phyloP scores from a whole-genome alignment of 352 stramenopile genomes.

The Globisporangium recalcitrans region DNA sequence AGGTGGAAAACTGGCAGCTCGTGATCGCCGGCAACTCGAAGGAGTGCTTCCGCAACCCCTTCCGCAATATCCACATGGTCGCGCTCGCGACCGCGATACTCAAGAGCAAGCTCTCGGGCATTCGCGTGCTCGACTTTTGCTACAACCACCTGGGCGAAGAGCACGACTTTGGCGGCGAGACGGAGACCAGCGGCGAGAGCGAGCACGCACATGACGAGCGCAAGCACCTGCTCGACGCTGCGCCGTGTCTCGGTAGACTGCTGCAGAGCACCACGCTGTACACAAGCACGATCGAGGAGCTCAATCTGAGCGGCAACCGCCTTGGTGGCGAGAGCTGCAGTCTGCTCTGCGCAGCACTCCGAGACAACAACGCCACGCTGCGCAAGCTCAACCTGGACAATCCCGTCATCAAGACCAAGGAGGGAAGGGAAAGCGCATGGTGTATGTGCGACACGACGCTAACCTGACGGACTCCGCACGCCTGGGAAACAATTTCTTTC shows the following conservation, averaged over 20 bases:
- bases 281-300: conserved; percentile 38
- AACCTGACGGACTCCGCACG: not conserved
- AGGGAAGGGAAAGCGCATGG: conserved; percentile 19
- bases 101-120: conserved; percentile 38
- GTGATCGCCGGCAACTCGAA: conserved; percentile 49
- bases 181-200: conserved; percentile 17
- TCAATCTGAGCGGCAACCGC: conserved; percentile 57
- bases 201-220: conserved; percentile 27
- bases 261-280: conserved; percentile 48
- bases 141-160: conserved; percentile 50
- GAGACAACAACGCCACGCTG: conserved; percentile 27
- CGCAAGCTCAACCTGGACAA: conserved; percentile 58
- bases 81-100: conserved; percentile 44
- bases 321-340: conserved; percentile 53
- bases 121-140: conserved; percentile 40
- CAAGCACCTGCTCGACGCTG: conserved; percentile 40
- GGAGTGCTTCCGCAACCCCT: conserved; percentile 49
- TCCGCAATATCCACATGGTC: conserved; percentile 66
- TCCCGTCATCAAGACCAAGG: conserved; percentile 44
- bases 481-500: not conserved
- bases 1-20: conserved; percentile 17
- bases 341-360: conserved; percentile 48
- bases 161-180: conserved; percentile 19
- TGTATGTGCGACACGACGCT: too few species aligned
- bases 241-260: conserved; percentile 37